Conservation (phyloP, 2,329 filamentous ascomycete genomes). For the Aspergillus chevalieri region DNA sequence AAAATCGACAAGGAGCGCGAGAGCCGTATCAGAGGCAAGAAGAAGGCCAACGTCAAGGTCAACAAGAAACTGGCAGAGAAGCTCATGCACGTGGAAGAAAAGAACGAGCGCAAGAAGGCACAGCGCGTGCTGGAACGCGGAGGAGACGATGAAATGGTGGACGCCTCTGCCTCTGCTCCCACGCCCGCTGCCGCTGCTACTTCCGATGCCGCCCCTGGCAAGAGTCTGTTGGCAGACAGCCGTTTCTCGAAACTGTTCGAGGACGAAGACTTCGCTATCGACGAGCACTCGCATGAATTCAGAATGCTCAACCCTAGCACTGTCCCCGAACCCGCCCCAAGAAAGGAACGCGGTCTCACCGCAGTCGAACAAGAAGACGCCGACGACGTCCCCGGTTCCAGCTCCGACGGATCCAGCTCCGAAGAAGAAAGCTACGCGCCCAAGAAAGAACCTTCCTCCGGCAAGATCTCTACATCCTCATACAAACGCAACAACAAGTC, state of each 20-base stretch:
- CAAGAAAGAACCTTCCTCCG: constrained; percentile 24
- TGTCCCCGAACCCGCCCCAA: constrained; percentile 28
- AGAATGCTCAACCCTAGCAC: constrained; percentile 84
- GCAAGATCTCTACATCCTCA: constrained; percentile 48
- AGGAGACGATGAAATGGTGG: constrained; percentile 45
- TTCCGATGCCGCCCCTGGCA: constrained; percentile 33
- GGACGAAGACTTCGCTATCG: constrained; percentile 85
- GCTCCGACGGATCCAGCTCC: constrained; percentile 31
- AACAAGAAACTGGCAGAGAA: constrained; percentile 64
- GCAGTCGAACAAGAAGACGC: constrained; percentile 58
- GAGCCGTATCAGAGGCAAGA: constrained; percentile 84
- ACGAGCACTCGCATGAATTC: constrained; percentile 85
- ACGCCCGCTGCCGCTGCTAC: constrained; percentile 5
- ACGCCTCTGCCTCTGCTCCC: constrained; percentile 16
- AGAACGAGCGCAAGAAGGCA: constrained; percentile 42
- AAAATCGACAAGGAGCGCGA: constrained; percentile 97
- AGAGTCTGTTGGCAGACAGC: constrained; percentile 69
- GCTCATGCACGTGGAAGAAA: constrained; percentile 56
- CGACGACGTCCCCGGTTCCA: constrained; percentile 44
- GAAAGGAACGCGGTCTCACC: constrained; percentile 49
- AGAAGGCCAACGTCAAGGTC: constrained; percentile 86
- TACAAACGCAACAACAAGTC: constrained; percentile 49
- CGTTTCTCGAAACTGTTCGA: constrained; percentile 88
- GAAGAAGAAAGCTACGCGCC: constrained; percentile 25
- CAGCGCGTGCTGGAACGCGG: constrained; percentile 49